Conservation (phyloP, 352 stramenopile species). For the Phytophthora hybrid region DNA sequence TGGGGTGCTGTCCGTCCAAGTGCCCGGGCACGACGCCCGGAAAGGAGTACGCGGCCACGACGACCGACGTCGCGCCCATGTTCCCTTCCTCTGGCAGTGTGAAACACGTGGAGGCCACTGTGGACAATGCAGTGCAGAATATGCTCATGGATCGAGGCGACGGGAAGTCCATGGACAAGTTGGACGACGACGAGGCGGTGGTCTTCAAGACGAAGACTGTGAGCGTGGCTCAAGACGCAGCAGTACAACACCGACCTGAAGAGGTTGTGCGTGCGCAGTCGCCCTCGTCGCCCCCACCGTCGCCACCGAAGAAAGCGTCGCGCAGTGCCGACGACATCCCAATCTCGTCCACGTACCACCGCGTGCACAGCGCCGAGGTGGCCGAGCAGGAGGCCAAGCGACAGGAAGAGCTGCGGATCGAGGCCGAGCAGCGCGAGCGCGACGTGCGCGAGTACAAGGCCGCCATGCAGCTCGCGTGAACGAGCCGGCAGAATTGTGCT, state of each 20-base stretch:
- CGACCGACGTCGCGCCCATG: constrained; percentile 12
- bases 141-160: constrained; percentile 55
- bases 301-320: constrained; percentile 29
- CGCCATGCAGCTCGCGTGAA: constrained; percentile 36
- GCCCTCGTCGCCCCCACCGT: constrained; percentile 13
- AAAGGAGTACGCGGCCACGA: constrained; percentile 18
- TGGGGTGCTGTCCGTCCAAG: constrained; percentile 79
- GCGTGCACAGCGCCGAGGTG: constrained; percentile 64
- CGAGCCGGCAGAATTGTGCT: not conserved
- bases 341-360: constrained; percentile 83
- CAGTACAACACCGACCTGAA: constrained; percentile 10
- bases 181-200: constrained; percentile 28
- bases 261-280: not conserved
- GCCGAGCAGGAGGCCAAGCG: constrained; percentile 56
- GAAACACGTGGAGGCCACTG: constrained; percentile 15
- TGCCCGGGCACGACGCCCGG: constrained; percentile 1
- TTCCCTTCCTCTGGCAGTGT: constrained; percentile 2
- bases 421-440: constrained; percentile 58
- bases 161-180: constrained; percentile 36
- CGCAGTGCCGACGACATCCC: constrained; percentile 66
- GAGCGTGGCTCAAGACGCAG: not conserved
- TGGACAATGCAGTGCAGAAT: constrained; percentile 19
- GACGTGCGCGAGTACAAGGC: constrained; percentile 76
- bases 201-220: not conserved
- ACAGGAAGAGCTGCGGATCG: constrained; percentile 50